phyloP scores from a whole-genome alignment of 306 rosid species.

The Medicago lupulina region DNA sequence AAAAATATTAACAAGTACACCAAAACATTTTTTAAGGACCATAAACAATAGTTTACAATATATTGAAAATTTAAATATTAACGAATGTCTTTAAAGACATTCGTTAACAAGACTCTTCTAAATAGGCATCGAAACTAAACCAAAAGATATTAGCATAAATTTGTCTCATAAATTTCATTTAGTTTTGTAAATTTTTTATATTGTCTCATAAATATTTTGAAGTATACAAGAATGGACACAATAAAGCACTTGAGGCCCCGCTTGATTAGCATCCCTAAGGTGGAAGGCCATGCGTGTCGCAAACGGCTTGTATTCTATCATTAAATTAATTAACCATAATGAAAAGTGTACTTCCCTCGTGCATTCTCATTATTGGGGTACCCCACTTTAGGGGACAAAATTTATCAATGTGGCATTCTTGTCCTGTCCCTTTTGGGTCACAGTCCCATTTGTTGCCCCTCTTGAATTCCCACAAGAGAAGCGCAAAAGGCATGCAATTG shows the following conservation, averaged over 20 bases:
- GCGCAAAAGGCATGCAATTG: conserved; percentile 40
- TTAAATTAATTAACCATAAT: conserved; percentile 38
- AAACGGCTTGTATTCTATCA: conserved; percentile 32
- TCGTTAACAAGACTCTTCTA: too few species aligned
- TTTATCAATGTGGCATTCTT: conserved; percentile 50
- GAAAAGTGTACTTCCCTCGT: conserved; percentile 54
- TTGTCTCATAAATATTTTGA: too few species aligned
- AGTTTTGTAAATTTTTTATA: too few species aligned
- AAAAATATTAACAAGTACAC: too few species aligned
- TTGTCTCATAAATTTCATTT: too few species aligned
- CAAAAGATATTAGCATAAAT: too few species aligned
- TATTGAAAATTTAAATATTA: too few species aligned
- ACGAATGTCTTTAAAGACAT: too few species aligned
- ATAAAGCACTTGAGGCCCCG: not conserved
- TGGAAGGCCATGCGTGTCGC: conserved; percentile 31
- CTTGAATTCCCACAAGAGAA: conserved; percentile 31
- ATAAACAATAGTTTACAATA: too few species aligned
- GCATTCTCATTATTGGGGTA: conserved; percentile 60
- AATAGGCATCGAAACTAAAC: too few species aligned
- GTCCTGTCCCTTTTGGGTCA: conserved; percentile 50
- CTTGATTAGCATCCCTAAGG: not conserved
- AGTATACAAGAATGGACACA: not conserved
- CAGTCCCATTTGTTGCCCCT: conserved; percentile 43
- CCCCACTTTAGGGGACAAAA: conserved; percentile 62
- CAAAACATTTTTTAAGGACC: too few species aligned